Evolutionary conservation across 257 asterid genomes (phyloP).

Genomic region (Lycium barbarum): DNA sequence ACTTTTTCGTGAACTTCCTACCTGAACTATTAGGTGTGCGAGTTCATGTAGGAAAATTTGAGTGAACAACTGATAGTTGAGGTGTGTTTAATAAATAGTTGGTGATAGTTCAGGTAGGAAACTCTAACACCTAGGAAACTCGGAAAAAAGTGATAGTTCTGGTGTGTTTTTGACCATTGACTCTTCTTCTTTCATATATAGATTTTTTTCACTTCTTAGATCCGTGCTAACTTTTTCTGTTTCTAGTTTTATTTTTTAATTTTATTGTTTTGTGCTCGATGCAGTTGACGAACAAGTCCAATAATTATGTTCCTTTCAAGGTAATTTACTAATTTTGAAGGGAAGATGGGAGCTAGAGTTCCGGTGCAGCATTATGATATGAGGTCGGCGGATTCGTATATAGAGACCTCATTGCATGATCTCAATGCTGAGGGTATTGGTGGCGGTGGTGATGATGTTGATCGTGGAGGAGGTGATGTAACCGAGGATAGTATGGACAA

Average conservation of each 20-base stretch:
- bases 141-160: too few species aligned
- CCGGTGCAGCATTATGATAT: slow-evolving; percentile 80
- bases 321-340: slow-evolving; percentile 10
- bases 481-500: slow-evolving; percentile 60
- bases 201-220: not conserved
- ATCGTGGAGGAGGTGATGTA: slow-evolving; percentile 60
- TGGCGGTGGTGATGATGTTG: slow-evolving; percentile 52
- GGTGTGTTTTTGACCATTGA: too few species aligned
- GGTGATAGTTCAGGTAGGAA: too few species aligned
- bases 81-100: too few species aligned
- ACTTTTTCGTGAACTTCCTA: too few species aligned
- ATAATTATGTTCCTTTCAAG: slow-evolving; percentile 34
- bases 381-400: slow-evolving; percentile 75
- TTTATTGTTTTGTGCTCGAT: not conserved
- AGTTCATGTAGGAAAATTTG: too few species aligned
- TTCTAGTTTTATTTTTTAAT: not conserved
- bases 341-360: slow-evolving; percentile 77
- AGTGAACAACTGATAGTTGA: too few species aligned
- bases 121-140: too few species aligned
- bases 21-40: too few species aligned
- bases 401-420: slow-evolving; percentile 79
- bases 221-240: not conserved
- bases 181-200: too few species aligned
- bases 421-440: slow-evolving; percentile 60
- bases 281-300: slow-evolving; percentile 26